Conservation (phyloP, 2,329 filamentous ascomycete genomes). For the Helminthosporium solani region DNA sequence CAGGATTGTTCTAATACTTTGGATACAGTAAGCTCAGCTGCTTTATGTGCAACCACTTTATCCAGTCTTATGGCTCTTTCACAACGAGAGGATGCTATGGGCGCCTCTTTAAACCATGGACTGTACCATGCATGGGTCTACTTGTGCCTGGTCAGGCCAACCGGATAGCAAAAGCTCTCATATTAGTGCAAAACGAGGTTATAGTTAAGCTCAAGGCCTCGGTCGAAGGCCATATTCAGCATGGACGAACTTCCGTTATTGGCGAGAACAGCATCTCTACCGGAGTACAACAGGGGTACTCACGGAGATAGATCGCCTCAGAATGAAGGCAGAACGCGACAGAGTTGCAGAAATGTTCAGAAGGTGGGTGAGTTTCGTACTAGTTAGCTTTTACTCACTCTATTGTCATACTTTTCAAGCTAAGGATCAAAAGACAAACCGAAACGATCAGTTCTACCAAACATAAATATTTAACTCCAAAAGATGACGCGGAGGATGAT, state of each 20-base stretch:
- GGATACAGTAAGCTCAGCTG: conserved; percentile 28
- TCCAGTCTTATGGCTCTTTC: conserved; percentile 19
- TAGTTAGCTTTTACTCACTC: background rate
- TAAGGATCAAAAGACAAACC: conserved; percentile 13
- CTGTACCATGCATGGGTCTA: conserved; percentile 14
- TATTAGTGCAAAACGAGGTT: conserved; percentile 20
- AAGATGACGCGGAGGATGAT: conserved; percentile 12
- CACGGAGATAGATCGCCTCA: conserved; percentile 15
- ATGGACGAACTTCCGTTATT: conserved; percentile 20
- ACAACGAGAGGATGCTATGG: conserved; percentile 23
- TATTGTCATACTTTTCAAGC: background rate
- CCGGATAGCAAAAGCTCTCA: conserved; percentile 14
- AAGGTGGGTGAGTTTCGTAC: conserved; percentile 16
- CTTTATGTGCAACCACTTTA: conserved; percentile 22
- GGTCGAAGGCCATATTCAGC: conserved; percentile 9
- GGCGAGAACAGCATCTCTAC: conserved; percentile 21
- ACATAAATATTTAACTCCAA: conserved; percentile 4
- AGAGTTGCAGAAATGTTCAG: conserved; percentile 26
- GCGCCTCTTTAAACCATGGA: conserved; percentile 25
- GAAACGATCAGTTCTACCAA: conserved; percentile 8
- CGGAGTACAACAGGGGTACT: conserved; percentile 9
- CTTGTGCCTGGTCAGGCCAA: conserved; percentile 19
- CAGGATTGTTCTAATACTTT: conserved; percentile 17
- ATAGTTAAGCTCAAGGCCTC: conserved; percentile 13
- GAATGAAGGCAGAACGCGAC: conserved; percentile 21